Evolutionary conservation across 352 stramenopile species (phyloP).

Genomic region (Peronosclerospora sorghi): DNA sequence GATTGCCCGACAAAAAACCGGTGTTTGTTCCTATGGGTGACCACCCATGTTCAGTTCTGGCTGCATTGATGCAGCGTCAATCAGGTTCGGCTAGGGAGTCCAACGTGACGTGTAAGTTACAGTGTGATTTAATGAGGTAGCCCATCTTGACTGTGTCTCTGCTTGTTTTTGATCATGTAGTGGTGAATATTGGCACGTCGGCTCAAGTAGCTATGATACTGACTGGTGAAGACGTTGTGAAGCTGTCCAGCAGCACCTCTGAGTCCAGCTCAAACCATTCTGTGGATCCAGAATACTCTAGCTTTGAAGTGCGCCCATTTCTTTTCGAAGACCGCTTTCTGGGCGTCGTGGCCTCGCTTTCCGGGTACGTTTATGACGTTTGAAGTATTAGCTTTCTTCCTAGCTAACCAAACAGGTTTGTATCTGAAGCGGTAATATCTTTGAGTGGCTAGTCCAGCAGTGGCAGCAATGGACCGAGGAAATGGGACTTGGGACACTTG

Average conservation of each 20-base stretch:
- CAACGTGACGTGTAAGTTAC: slow-evolving; percentile 34
- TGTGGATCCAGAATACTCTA: slow-evolving; percentile 7
- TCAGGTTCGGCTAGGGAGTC: slow-evolving; percentile 8
- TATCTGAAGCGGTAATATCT: slow-evolving; percentile 47
- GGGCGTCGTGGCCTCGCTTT: slow-evolving; percentile 63
- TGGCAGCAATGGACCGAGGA: slow-evolving; percentile 45
- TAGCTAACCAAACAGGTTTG: background rate
- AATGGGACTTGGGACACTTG: slow-evolving; percentile 21
- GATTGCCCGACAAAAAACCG: slow-evolving; percentile 18
- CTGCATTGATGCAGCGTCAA: slow-evolving; percentile 28
- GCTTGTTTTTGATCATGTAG: slow-evolving; percentile 17
- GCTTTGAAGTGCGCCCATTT: slow-evolving; percentile 72
- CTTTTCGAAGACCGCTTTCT: slow-evolving; percentile 41
- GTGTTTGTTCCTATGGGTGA: slow-evolving; percentile 70
- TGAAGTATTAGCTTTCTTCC: background rate
- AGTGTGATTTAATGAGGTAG: background rate
- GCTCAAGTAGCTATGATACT: slow-evolving; percentile 68
- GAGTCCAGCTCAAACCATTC: background rate
- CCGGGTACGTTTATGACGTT: slow-evolving; percentile 29
- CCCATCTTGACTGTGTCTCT: slow-evolving; percentile 2
- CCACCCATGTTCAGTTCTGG: slow-evolving; percentile 63
- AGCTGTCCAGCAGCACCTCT: slow-evolving; percentile 3
- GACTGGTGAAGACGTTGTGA: slow-evolving; percentile 20
- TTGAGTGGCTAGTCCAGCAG: slow-evolving; percentile 50
- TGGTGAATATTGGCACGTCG: slow-evolving; percentile 78